Evolutionary conservation across 345 rosid species (phyloP).

Genomic region (Camelina neglecta): DNA sequence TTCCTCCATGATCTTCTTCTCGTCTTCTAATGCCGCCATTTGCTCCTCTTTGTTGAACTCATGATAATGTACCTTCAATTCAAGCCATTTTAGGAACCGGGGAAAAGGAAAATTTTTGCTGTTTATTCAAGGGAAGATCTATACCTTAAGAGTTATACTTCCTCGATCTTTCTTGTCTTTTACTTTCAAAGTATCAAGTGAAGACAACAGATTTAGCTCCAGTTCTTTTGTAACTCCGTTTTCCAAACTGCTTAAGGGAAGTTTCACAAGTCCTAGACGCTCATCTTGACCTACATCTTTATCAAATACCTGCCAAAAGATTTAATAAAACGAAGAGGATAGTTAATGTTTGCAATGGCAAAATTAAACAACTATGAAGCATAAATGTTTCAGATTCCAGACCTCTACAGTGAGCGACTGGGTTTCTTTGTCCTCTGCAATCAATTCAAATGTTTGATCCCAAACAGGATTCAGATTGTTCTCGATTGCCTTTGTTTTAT

Average conservation of each 20-base stretch:
- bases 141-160: conserved; percentile 78
- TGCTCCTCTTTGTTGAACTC: conserved; percentile 89
- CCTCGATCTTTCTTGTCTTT: conserved; percentile 99
- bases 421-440: conserved; percentile 98
- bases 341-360: conserved; percentile 3
- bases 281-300: conserved; percentile 95
- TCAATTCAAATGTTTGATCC: conserved; percentile 83
- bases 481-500: conserved; percentile 77
- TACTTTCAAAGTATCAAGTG: conserved; percentile 88
- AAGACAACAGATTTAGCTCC: conserved; percentile 74
- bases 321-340: neutral
- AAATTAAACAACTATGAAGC: conserved; percentile 15
- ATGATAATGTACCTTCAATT: conserved; percentile 65
- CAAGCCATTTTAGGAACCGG: conserved; percentile 37
- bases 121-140: conserved; percentile 25
- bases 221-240: conserved; percentile 56
- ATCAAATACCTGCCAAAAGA: conserved; percentile 73
- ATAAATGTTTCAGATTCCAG: conserved; percentile 9
- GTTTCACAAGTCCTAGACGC: conserved; percentile 78
- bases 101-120: neutral
- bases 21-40: conserved; percentile 78
- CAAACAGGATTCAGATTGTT: conserved; percentile 96
- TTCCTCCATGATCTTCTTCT: conserved; percentile 85
- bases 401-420: conserved; percentile 88
- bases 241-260: conserved; percentile 67